Conservation (phyloP, 768 basidiomycete genomes). For the Melanogaster broomeanus region DNA sequence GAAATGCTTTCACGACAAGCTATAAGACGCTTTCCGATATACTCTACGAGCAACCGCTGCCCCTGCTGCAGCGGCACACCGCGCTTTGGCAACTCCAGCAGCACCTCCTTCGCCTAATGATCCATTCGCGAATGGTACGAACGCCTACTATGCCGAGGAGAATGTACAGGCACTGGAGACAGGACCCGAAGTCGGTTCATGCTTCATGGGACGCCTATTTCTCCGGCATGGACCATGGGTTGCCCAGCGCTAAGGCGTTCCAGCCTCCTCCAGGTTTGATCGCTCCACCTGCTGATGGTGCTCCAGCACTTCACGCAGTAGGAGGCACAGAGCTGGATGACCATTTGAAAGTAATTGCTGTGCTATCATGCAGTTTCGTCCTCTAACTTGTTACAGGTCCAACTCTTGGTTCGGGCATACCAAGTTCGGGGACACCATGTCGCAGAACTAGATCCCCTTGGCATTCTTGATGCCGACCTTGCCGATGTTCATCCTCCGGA, state of each 20-base stretch:
- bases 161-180: conserved; percentile 92
- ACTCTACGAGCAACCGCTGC: conserved; percentile 23
- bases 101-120: conserved; percentile 74
- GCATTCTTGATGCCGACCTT: conserved; percentile 89
- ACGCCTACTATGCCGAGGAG: conserved; percentile 95
- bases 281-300: conserved; percentile 74
- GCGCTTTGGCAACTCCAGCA: conserved; percentile 48
- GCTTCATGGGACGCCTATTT: conserved; percentile 95
- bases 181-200: conserved; percentile 92
- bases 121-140: conserved; percentile 90
- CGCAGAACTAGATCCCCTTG: conserved; percentile 94
- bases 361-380: background rate
- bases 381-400: conserved; percentile 57
- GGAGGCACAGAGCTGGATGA: conserved; percentile 84
- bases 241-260: conserved; percentile 80
- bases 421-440: conserved; percentile 98
- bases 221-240: conserved; percentile 85
- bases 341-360: conserved; percentile 78
- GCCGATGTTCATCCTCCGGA: conserved; percentile 80
- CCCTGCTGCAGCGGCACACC: conserved; percentile 22
- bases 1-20: conserved; percentile 41
- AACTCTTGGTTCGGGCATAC: conserved; percentile 97
- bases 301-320: conserved; percentile 68
- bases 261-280: conserved; percentile 77
- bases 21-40: conserved; percentile 36